Conservation (phyloP, 1,284 basidiomycete species). For the Abortiporus biennis region DNA sequence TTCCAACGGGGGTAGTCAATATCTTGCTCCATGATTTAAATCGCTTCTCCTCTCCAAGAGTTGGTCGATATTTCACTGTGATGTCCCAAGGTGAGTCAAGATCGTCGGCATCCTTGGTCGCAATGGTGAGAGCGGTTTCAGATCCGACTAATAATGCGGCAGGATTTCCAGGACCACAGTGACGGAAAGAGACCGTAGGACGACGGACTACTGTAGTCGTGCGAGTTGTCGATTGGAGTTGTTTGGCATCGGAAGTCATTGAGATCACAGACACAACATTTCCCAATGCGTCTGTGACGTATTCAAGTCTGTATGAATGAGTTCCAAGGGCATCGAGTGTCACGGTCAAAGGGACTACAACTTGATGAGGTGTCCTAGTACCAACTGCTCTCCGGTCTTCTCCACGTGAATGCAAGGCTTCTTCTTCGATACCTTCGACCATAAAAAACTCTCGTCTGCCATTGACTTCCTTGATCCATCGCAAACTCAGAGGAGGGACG, state of each 20-base stretch:
- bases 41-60: constrained; percentile 33
- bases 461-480: constrained; percentile 68
- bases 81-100: constrained; percentile 68
- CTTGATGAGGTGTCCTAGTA: constrained; percentile 38
- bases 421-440: constrained; percentile 80
- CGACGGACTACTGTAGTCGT: constrained; percentile 73
- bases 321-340: constrained; percentile 55
- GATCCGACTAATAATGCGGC: constrained; percentile 71
- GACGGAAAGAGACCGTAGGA: constrained; percentile 68
- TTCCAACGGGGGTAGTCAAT: constrained; percentile 41
- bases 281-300: constrained; percentile 69
- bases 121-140: constrained; percentile 47
- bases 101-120: constrained; percentile 44
- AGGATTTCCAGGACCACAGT: constrained; percentile 70
- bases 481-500: constrained; percentile 73
- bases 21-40: constrained; percentile 58
- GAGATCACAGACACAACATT: constrained; percentile 52
- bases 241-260: constrained; percentile 16
- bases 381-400: constrained; percentile 15
- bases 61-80: constrained; percentile 53
- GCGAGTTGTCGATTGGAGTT: constrained; percentile 26
- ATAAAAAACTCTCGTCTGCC: constrained; percentile 60
- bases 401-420: constrained; percentile 20
- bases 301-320: constrained; percentile 67
- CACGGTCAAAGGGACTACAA: constrained; percentile 65